A percentile compares a stretch with the other conserved stretches of the same genome.
These are phyloP conservation scores for Pyrenula aspistea DNA, from an alignment of 495 filamentous ascomycete species.

Conservation along the genomic window DNA sequence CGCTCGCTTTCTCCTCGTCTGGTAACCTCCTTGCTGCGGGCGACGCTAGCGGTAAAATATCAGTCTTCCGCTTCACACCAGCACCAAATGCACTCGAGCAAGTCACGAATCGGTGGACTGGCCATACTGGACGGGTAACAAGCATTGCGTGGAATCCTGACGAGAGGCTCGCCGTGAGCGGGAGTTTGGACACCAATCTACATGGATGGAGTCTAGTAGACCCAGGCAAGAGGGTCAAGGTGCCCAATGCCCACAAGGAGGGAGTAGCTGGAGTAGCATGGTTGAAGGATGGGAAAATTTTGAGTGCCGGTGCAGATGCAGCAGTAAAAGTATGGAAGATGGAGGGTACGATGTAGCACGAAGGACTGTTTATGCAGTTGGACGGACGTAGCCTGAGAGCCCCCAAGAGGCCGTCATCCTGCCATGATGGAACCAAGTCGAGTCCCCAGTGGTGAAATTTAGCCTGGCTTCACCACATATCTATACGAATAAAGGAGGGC, in stretches of 20 bases:
- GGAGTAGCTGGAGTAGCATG: conserved; percentile 83
- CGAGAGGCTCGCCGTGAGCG: conserved; percentile 70
- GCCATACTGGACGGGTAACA: conserved; percentile 80
- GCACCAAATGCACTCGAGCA: conserved; percentile 17
- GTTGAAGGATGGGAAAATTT: conserved; percentile 59
- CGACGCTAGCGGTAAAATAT: conserved; percentile 73
- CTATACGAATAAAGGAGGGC: no score
- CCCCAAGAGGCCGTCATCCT: no score
- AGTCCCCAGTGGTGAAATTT: no score
- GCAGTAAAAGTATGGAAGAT: conserved; percentile 84
- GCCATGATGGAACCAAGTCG: no score
- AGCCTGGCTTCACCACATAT: no score
- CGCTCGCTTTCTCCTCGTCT: conserved; percentile 66
- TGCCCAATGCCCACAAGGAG: conserved; percentile 82
- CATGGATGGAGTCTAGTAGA: conserved; percentile 82
- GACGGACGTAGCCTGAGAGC: no score
- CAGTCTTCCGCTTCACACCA: conserved; percentile 49
- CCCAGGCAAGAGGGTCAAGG: conserved; percentile 69
- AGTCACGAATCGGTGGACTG: conserved; percentile 65
- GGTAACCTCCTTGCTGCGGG: conserved; percentile 69
- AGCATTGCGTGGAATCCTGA: conserved; percentile 69
- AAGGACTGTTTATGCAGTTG: no score
- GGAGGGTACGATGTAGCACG: no score
- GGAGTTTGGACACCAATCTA: conserved; percentile 78
- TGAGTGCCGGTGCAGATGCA: conserved; percentile 76